Conservation (phyloP, 108 stramenopile species). For the Skeletonema costatum region DNA sequence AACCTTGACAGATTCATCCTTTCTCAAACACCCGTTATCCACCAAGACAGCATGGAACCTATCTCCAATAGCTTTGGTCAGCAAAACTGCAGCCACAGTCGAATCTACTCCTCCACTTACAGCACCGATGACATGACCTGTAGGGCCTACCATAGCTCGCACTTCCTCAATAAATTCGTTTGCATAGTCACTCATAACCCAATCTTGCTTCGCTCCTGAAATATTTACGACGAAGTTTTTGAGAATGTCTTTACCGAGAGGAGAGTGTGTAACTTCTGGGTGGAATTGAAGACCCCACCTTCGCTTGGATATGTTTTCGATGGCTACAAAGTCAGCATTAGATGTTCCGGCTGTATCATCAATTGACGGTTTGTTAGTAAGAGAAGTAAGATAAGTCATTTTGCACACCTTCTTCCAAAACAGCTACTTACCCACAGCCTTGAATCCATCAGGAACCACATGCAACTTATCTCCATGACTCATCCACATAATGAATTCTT, state of each 20-base stretch:
- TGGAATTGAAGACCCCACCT: conserved; percentile 99
- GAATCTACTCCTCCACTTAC: conserved; percentile 99
- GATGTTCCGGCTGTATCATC: conserved; percentile 64
- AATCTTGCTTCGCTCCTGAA: conserved; percentile 88
- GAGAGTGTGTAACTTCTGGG: conserved; percentile 98
- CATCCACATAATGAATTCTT: conserved; percentile 97
- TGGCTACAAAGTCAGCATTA: conserved; percentile 93
- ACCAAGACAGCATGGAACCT: conserved; percentile 98
- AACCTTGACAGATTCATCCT: conserved; percentile 92
- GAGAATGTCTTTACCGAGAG: conserved; percentile 82
- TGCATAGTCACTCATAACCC: conserved; percentile 97
- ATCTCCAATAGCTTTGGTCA: conserved; percentile 96
- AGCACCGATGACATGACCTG: conserved; percentile 96
- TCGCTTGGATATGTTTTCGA: conserved; percentile 76
- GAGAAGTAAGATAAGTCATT: not conserved
- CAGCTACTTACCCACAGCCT: conserved; percentile 68
- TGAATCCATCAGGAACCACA: conserved; percentile 90
- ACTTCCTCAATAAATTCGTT: conserved; percentile 93
- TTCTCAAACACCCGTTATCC: conserved; percentile 97
- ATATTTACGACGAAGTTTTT: conserved; percentile 91
- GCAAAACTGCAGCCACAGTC: conserved; percentile 96
- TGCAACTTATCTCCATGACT: conserved; percentile 98
- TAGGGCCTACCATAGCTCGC: conserved; percentile 82
- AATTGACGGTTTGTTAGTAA: not conserved
- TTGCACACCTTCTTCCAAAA: not conserved